These are phyloP conservation scores for Elymus sibiricus DNA, from an alignment of 176 grass and related monocot genomes.

Conservation along the genomic window DNA sequence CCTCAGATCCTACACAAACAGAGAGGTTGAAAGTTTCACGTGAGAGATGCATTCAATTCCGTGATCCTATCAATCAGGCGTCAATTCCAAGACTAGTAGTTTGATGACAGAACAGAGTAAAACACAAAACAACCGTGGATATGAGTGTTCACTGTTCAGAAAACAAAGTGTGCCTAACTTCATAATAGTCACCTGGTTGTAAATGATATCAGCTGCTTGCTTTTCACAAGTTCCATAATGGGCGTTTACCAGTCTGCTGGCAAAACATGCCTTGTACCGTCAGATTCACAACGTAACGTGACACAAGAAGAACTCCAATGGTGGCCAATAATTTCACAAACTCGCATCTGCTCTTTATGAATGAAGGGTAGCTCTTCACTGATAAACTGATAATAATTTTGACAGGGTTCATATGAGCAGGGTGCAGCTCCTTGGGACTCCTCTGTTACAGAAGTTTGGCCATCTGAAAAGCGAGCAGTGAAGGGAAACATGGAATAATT, in stretches of 20 bases:
- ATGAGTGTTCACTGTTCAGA: neutral
- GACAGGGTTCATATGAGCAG: constrained; percentile 64
- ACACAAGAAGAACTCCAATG: neutral
- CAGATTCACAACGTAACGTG: neutral
- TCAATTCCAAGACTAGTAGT: neutral
- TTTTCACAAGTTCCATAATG: constrained; percentile 71
- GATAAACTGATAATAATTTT: constrained; percentile 44
- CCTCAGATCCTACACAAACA: constrained; percentile 36
- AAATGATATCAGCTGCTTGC: constrained; percentile 75
- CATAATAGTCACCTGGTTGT: constrained; percentile 55
- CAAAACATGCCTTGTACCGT: constrained; percentile 69
- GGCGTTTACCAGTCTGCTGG: constrained; percentile 67
- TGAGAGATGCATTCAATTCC: neutral
- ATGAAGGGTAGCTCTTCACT: constrained; percentile 77
- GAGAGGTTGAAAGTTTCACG: neutral
- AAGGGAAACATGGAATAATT: constrained; percentile 15
- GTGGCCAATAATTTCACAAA: constrained; percentile 16
- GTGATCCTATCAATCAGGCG: neutral
- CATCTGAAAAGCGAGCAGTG: constrained; percentile 47
- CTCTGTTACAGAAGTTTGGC: constrained; percentile 76
- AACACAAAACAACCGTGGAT: neutral
- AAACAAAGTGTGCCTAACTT: neutral
- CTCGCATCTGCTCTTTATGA: constrained; percentile 86
- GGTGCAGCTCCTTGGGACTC: constrained; percentile 64
- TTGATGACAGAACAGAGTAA: neutral